Evolutionary conservation across 2,329 filamentous ascomycete genomes (phyloP), one percentile per base, ranked within the genome.

Genomic region (Colletotrichum limetticola): DNA sequence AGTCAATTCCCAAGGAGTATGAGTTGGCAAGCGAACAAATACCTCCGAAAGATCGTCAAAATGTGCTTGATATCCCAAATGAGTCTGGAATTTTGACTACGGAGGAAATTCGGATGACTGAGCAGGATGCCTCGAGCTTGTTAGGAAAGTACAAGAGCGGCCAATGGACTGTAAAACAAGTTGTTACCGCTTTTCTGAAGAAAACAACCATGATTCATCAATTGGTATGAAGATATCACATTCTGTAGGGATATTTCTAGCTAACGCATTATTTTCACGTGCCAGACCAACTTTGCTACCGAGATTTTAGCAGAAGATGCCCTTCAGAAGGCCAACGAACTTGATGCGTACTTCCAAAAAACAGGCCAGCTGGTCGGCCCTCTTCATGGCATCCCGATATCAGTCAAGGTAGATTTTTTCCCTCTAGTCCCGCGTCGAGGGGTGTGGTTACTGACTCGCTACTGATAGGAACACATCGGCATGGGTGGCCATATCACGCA

Each of bases 371-470:
- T 84, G 0, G 30, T 84, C 0, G 93, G 93, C 0, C 91, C 92
- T 2, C 85, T 95, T 1, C 92, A 94, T 79, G 93, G 79, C 70
- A 84, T 92, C 1, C 90, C 90, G 1, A 80, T 92, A 35, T 91
- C 91, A 0, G 85, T 95, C 55, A 95, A 95, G 78, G 92, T 94
- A 81, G 91, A 91, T 77, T 92, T 93, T 83, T 87, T 81, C 92
- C 14, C 11, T 19, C 26, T 6, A 6, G 7, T 3, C 30, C 30
- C 30, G 30, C 30, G 1, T 9, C 24, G 16, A 42, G 26, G 26
- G 9, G 1, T 46, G 1, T 16, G 16, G 1, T 24, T n/a, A n/a
- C 46, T 63, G 2, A 63, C 8, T 14, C 2, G 2, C 1, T 5
- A 1, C 6, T 5, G 3, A 9, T 14, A 68, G 68, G 68, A 66